Conservation (phyloP, 2,329 filamentous ascomycete genomes). For the Phoma sp. region DNA sequence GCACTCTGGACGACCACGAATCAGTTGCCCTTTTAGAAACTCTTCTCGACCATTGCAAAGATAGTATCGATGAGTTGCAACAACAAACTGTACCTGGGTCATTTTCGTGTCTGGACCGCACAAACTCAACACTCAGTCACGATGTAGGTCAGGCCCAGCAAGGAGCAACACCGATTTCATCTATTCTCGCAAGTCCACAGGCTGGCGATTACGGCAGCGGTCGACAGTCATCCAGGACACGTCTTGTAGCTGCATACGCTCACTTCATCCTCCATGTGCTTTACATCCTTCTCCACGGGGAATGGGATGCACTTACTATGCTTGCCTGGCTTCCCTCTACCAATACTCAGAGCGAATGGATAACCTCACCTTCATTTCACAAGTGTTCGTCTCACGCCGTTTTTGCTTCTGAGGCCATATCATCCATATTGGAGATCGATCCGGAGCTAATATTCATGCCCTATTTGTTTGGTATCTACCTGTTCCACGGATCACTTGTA, state of each 20-base stretch:
- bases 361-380: constrained; percentile 3
- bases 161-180: not conserved
- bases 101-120: too few species aligned
- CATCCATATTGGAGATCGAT: not conserved
- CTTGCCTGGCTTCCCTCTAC: constrained; percentile 5
- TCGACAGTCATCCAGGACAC: not conserved
- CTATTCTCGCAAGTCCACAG: not conserved
- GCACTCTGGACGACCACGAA: not conserved
- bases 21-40: not conserved
- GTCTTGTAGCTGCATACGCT: constrained; percentile 2
- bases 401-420: constrained; percentile 1
- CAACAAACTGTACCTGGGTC: not conserved
- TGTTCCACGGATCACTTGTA: constrained; percentile 5
- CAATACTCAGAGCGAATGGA: not conserved
- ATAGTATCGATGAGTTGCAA: not conserved
- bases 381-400: constrained; percentile 5
- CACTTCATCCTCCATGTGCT: constrained; percentile 6
- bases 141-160: not conserved
- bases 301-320: constrained; percentile 4
- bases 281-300: not conserved
- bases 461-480: constrained; percentile 3
- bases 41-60: constrained; percentile 1
- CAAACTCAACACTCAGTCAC: not conserved
- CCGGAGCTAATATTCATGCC: constrained; percentile 7
- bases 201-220: not conserved